Base-by-base conservation (phyloP, 805 yeast genomes). In the Komagataella populi region DNA sequence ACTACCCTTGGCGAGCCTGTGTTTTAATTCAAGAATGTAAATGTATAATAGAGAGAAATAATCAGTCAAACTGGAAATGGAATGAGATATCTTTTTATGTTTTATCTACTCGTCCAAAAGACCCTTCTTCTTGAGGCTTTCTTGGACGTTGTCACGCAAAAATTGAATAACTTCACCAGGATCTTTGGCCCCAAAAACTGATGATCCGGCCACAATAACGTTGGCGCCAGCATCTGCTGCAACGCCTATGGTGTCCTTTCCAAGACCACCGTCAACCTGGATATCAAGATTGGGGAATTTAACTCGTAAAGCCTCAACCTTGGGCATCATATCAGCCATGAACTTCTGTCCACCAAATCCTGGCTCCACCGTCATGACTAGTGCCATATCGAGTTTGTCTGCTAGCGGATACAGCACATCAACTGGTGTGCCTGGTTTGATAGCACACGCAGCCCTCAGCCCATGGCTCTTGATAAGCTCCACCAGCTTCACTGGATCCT, bases 291-390 rank as follows among this genome's bases (percentile, higher is more conserved):
- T 64, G 10, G 97, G 96, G 66, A 74, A 88, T 60, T 73, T 76
- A 44, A 64, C 67, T 67, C 99, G 81, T 59, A 93, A 73, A 30
- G 71, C 73, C 58, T 80, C 83, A 49, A 91, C 98, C 69, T 91
- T 91, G 55, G 95, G 88, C 98, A 93, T 90, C 96, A 91, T 90
- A 53, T 81, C 87, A 17, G 80, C 71, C 96, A 87, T 89, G 73
- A 93, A 93, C 67, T 84, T 85, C 70, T 93, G 99, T 48, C 99
- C 99, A 20, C 99, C 99, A 65, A 93, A 91, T 0, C 99, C 99
- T 12, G 99, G 99, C 70, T 93, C 99, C 43, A 93, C 98, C 2
- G 99, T 93, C 98, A 91, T 93, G 46, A 93, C 84, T 53, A 93
- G 74, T n/a, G 87, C 90, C 96, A 91, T 87, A 66, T 93, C 98